phyloP scores from a whole-genome alignment of 1,139 yeast species.

The Hemisphaericaspora lyxosophila region DNA sequence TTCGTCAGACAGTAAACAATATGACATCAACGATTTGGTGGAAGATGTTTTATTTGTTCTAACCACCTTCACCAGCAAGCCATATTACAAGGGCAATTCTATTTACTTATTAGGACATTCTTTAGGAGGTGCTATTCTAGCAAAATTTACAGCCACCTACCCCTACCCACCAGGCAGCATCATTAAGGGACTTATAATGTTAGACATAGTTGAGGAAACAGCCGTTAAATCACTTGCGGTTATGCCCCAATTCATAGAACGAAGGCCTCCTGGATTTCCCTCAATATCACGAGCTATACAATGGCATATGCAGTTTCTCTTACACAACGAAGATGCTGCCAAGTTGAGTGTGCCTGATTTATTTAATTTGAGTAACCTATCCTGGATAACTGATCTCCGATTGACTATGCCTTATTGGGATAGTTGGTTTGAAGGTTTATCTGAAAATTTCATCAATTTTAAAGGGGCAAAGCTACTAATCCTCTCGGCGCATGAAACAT shows the following conservation, averaged over 20 bases:
- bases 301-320: slow-evolving; percentile 70
- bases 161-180: slow-evolving; percentile 16
- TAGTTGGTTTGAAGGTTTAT: slow-evolving; percentile 77
- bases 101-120: slow-evolving; percentile 80
- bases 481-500: slow-evolving; percentile 85
- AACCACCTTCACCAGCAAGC: slow-evolving; percentile 26
- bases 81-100: slow-evolving; percentile 11
- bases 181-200: slow-evolving; percentile 64
- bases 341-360: slow-evolving; percentile 73
- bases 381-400: slow-evolving; percentile 66
- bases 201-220: slow-evolving; percentile 94
- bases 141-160: slow-evolving; percentile 37
- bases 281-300: slow-evolving; percentile 62
- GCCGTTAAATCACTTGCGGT: slow-evolving; percentile 68
- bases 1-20: slow-evolving; percentile 33
- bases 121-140: slow-evolving; percentile 83
- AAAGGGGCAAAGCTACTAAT: slow-evolving; percentile 67
- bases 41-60: slow-evolving; percentile 57
- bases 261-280: slow-evolving; percentile 60
- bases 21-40: slow-evolving; percentile 51
- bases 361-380: slow-evolving; percentile 26
- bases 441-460: slow-evolving; percentile 54
- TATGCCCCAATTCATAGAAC: slow-evolving; percentile 63
- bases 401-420: slow-evolving; percentile 71
- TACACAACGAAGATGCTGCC: slow-evolving; percentile 65